Percentiles rank a stretch among this genome's conserved stretches.
Evolutionary conservation across 169 alveolate genomes (phyloP).

Genomic region (Plasmodium gaboni): DNA sequence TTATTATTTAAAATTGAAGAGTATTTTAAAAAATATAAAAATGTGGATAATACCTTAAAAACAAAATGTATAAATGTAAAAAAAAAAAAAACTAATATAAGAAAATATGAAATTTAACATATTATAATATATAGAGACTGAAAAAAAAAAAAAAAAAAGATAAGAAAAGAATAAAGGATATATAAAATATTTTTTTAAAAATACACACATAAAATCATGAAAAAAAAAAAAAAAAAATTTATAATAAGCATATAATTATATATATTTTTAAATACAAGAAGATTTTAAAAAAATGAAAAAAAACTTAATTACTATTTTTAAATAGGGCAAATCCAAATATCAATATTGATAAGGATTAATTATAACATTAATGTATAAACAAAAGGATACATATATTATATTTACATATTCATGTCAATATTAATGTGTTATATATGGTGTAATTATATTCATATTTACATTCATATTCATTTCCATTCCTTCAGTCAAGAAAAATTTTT

Average conservation of each 20-base stretch:
- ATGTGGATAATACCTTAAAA: no score
- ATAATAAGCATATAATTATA: neutral
- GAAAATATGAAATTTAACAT: no score
- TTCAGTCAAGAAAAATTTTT: slow-evolving; percentile 72
- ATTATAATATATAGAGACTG: no score
- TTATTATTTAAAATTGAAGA: no score
- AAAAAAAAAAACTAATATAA: no score
- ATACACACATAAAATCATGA: neutral
- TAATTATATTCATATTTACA: no score
- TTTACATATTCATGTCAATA: neutral
- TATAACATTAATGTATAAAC: no score
- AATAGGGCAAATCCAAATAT: neutral
- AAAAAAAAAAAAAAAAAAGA: no score
- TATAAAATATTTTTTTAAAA: neutral
- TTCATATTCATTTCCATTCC: neutral
- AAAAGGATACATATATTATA: neutral
- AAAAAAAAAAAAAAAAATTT: neutral
- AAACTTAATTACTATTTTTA: neutral
- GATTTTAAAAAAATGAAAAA: neutral
- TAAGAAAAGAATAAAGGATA: neutral
- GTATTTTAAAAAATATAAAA: no score
- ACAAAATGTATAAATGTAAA: no score
- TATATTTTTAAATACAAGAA: neutral
- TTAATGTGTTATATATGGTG: no score
- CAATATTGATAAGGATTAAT: no score